Evolutionary conservation across 768 basidiomycete species (phyloP).

Genomic region (Auricularia auricula-judae): DNA sequence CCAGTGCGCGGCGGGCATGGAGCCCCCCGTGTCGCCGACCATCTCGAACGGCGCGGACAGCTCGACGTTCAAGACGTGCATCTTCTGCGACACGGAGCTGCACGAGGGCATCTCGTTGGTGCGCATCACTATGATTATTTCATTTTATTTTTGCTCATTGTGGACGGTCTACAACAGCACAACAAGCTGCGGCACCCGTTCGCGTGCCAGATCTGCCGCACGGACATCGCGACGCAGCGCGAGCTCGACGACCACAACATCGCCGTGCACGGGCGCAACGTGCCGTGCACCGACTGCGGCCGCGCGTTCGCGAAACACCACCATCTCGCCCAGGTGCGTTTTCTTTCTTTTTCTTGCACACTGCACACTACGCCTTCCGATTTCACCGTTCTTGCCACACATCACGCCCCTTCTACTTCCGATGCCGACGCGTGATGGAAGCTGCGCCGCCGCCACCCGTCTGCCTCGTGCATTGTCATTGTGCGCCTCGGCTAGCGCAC

Average conservation of each 20-base stretch:
- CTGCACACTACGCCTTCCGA: not conserved
- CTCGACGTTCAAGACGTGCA: conserved; percentile 1
- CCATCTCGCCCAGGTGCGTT: not conserved
- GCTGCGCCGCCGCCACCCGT: too few species aligned
- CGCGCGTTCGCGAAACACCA: conserved; percentile 1
- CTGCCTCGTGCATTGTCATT: not conserved
- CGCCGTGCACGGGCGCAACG: not conserved
- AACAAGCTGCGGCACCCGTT: conserved; percentile 1
- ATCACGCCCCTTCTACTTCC: too few species aligned
- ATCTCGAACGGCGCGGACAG: not conserved
- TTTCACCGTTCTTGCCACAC: not conserved
- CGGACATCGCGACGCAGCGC: not conserved
- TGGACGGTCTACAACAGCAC: not conserved
- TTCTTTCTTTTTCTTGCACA: not conserved
- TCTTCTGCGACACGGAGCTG: conserved; percentile 1
- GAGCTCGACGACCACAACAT: conserved; percentile 1
- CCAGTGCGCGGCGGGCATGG: not conserved
- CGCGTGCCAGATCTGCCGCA: conserved; percentile 1
- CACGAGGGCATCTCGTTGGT: not conserved
- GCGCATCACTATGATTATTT: not conserved
- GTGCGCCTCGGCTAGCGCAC: not conserved
- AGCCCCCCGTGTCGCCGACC: not conserved
- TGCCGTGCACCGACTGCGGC: not conserved
- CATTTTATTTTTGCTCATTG: not conserved
- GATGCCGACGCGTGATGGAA: too few species aligned